These are phyloP conservation scores for Avena insularis DNA, from an alignment of 176 grass and related monocot species.

Conservation along the genomic window DNA sequence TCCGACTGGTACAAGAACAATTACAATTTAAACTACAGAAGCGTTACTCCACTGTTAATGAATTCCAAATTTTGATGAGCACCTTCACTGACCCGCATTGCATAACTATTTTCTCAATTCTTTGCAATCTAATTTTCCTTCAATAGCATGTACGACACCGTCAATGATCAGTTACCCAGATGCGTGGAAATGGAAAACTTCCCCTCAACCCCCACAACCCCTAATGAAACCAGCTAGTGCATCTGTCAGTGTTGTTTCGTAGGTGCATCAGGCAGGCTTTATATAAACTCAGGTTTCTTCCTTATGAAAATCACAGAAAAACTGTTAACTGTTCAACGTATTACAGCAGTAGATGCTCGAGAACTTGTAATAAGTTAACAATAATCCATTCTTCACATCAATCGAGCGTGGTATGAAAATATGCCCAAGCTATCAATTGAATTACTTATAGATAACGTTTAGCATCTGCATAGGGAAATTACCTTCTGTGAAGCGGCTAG, in stretches of 20 bases:
- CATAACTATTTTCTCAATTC: neutral
- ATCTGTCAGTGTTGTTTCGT: neutral
- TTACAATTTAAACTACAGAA: too few species aligned
- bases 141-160: too few species aligned
- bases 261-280: neutral
- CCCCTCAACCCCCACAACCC: neutral
- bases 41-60: neutral
- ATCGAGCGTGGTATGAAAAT: neutral
- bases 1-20: too few species aligned
- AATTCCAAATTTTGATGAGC: neutral
- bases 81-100: neutral
- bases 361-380: neutral
- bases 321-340: neutral
- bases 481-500: slow-evolving; percentile 44
- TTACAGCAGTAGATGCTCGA: neutral
- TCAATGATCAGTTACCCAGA: neutral
- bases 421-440: neutral
- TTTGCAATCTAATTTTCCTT: neutral
- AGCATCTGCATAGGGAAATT: neutral
- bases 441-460: slow-evolving; percentile 14
- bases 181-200: neutral
- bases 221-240: neutral
- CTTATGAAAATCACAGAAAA: neutral
- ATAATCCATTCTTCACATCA: neutral
- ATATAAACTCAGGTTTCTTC: neutral